These are phyloP conservation scores for Aspergillus japonicus DNA, from an alignment of 2,329 filamentous ascomycete genomes.

Conservation along the genomic window DNA sequence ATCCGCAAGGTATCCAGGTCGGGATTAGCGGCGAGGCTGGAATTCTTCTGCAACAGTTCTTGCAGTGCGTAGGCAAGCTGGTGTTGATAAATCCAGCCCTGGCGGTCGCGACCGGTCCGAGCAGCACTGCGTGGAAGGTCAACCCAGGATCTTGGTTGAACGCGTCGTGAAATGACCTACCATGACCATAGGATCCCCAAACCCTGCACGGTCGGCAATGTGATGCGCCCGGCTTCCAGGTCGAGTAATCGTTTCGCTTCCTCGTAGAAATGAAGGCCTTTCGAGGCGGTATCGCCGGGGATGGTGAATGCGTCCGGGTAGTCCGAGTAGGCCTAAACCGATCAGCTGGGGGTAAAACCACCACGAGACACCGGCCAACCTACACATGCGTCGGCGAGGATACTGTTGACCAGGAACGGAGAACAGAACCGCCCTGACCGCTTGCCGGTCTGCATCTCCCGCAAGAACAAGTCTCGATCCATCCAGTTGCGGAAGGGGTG, in stretches of 20 bases:
- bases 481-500: constrained; percentile 34
- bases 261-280: constrained; percentile 33
- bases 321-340: constrained; percentile 29
- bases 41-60: constrained; percentile 22
- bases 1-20: constrained; percentile 19
- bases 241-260: constrained; percentile 34
- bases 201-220: constrained; percentile 31
- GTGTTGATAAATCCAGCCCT: constrained; percentile 29
- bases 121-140: constrained; percentile 24
- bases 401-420: constrained; percentile 36
- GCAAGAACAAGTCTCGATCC: constrained; percentile 35
- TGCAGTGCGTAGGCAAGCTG: constrained; percentile 26
- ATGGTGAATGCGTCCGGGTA: constrained; percentile 25
- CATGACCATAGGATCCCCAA: constrained; percentile 31
- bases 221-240: constrained; percentile 31
- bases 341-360: background rate
- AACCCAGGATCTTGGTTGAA: background rate
- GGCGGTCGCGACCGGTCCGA: constrained; percentile 33
- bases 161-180: constrained; percentile 17
- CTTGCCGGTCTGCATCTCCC: constrained; percentile 34
- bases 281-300: constrained; percentile 17
- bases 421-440: constrained; percentile 31
- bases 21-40: constrained; percentile 9
- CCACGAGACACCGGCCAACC: constrained; percentile 9
- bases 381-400: constrained; percentile 34